Percentiles rank a stretch among this genome's conserved stretches.
phyloP scores from a whole-genome alignment of 768 basidiomycete species.

The Trametes sanguinea region DNA sequence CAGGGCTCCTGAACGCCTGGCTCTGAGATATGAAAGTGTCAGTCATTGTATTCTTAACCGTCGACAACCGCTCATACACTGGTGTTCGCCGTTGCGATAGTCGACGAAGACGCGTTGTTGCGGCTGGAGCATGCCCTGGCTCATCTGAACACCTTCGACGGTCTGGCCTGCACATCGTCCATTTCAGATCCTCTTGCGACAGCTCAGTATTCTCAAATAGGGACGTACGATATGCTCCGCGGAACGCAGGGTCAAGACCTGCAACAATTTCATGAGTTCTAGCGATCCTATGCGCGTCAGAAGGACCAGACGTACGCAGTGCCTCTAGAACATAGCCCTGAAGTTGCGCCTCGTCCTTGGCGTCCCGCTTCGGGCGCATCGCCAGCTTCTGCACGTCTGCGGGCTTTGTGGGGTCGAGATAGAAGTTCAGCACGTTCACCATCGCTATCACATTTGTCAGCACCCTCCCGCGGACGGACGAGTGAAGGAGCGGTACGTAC shows the following conservation, averaged over 20 bases:
- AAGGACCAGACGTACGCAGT: conserved; percentile 51
- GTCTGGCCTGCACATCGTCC: conserved; percentile 43
- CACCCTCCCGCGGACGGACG: not conserved
- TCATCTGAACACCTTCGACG: conserved; percentile 46
- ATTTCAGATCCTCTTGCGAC: not conserved
- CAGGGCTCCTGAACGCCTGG: conserved; percentile 51
- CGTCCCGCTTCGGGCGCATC: conserved; percentile 17
- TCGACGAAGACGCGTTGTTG: conserved; percentile 64
- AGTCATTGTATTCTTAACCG: not conserved
- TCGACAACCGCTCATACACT: conserved; percentile 46
- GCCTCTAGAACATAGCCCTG: conserved; percentile 68
- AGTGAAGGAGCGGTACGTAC: conserved; percentile 35
- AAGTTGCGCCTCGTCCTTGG: conserved; percentile 46
- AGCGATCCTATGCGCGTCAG: no score
- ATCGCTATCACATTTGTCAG: conserved; percentile 43
- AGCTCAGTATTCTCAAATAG: no score
- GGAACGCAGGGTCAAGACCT: conserved; percentile 77
- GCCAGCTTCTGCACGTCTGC: conserved; percentile 20
- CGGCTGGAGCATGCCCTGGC: conserved; percentile 44
- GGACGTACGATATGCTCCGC: conserved; percentile 62
- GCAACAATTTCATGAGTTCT: not conserved
- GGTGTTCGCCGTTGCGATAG: conserved; percentile 52
- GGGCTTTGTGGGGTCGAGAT: conserved; percentile 52
- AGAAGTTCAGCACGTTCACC: conserved; percentile 66
- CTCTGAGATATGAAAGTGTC: conserved; percentile 36